Base-by-base conservation (phyloP, 179 eudicot species). In the Sideroxylon spinosum region DNA sequence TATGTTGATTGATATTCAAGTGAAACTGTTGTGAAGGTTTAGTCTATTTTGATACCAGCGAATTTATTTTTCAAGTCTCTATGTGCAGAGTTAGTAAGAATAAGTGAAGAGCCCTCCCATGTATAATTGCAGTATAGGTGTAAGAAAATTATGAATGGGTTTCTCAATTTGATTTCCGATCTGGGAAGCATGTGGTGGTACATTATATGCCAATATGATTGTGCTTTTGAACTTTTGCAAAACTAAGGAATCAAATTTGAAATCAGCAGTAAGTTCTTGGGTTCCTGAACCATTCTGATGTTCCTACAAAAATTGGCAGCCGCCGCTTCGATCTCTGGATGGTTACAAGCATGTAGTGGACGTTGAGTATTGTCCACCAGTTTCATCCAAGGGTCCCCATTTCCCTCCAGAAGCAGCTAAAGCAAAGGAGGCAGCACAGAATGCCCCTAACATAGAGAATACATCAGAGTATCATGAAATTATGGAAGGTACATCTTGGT, bases 331-430 rank as follows among this genome's bases (percentile, higher is more conserved):
- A 76, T 95, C 99, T 80, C 82, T 95, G 91, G 96, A 90, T 75
- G 98, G 99, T 60, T 95, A 95, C 90, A 89, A 89, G 86, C 99
- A 95, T 81, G 94, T 95, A 68, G 97, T 95, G 48, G 94, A 94
- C 81, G 96, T 94, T 61, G 92, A 94, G 75, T 91, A 92, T 71
- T 92, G 93, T 71, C 94, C 94, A 2, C 93, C 98, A 28, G 86
- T 90, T 76, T 82, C 86, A 48, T 95, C 93, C 0, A 86, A 89
- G 52, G 89, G 90, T 69, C 92, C 99, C 26, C 90, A 91, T 70
- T 95, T 92, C 86, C 92, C 89, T 82, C 91, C 88, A 8, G 90
- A 92, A 84, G 98, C 93, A 69, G 98, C 94, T 76, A 88, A 89
- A 87, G 99, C 99, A 62, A 95, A 95, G 84, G 96, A 88, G 78